Percentiles rank a stretch among this genome's conserved stretches.
These are phyloP conservation scores for Mesostigma viride DNA, from an alignment of 139 green algal species.

Conservation along the genomic window DNA sequence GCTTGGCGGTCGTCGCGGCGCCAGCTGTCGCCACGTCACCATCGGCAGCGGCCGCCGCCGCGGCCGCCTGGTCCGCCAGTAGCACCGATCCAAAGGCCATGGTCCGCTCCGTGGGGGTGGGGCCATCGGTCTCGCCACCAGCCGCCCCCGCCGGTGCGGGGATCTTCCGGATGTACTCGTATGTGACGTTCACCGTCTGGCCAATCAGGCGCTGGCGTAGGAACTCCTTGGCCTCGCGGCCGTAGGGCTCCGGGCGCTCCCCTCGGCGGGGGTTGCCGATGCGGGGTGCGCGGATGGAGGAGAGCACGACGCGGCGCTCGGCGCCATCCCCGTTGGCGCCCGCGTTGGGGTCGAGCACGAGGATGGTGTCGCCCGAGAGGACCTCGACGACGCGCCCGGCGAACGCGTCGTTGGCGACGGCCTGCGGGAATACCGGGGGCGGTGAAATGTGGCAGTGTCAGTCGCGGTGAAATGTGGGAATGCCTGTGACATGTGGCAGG, in stretches of 20 bases:
- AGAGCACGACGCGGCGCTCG: constrained; percentile 73
- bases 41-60: no score
- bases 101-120: not conserved
- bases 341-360: constrained; percentile 57
- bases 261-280: constrained; percentile 49
- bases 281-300: constrained; percentile 68
- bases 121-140: no score
- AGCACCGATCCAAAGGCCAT: constrained; percentile 4
- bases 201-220: constrained; percentile 52
- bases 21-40: no score
- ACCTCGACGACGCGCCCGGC: constrained; percentile 59
- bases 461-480: no score
- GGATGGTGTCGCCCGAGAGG: constrained; percentile 78
- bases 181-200: constrained; percentile 48
- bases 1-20: no score
- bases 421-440: constrained; percentile 33
- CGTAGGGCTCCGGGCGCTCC: constrained; percentile 59
- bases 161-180: constrained; percentile 90
- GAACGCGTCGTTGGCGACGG: constrained; percentile 29
- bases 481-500: no score
- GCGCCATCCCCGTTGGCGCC: constrained; percentile 15
- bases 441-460: no score
- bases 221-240: constrained; percentile 79
- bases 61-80: constrained; percentile 12
- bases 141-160: not conserved